A percentile compares a stretch with the other conserved stretches of the same genome.
These are phyloP conservation scores for Malus fusca DNA, from an alignment of 306 rosid species.

Conservation along the genomic window DNA sequence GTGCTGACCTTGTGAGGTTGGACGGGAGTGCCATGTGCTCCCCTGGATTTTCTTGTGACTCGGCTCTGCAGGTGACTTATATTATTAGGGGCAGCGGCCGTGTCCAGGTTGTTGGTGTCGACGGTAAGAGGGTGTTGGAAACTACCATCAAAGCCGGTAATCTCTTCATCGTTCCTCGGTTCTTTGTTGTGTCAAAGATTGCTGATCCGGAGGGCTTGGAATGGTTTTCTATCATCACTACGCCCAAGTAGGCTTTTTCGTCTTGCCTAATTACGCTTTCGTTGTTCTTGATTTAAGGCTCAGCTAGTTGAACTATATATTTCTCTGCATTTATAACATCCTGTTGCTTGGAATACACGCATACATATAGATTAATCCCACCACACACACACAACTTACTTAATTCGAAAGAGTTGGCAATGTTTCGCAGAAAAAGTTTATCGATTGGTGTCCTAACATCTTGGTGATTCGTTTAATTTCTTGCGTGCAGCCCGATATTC, in stretches of 20 bases:
- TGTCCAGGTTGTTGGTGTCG: slow-evolving; percentile 67
- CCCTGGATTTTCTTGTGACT: slow-evolving; percentile 78
- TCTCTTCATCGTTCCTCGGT: slow-evolving; percentile 79
- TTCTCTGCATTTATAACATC: background rate
- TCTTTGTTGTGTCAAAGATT: slow-evolving; percentile 81
- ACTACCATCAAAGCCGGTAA: slow-evolving; percentile 61
- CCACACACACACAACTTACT: background rate
- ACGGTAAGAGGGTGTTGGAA: slow-evolving; percentile 67
- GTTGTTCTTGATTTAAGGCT: background rate
- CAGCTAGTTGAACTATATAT: background rate
- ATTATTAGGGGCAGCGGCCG: slow-evolving; percentile 68
- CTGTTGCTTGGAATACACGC: background rate
- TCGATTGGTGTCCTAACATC: background rate
- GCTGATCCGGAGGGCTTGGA: slow-evolving; percentile 69
- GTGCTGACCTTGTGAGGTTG: slow-evolving; percentile 74
- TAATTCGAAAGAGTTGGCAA: too few relatives aligned
- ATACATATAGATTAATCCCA: background rate
- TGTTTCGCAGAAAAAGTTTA: too few relatives aligned
- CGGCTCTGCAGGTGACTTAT: slow-evolving; percentile 75
- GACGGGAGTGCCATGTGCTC: slow-evolving; percentile 80
- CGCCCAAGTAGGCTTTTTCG: slow-evolving; percentile 48
- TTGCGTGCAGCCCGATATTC: slow-evolving; percentile 57
- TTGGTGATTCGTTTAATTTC: background rate
- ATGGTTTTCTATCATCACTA: slow-evolving; percentile 83
- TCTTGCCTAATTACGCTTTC: background rate